Evolutionary conservation across 208 protist species (phyloP), one percentile per base, ranked within the genome.

Genomic region (Leptomonas pyrrhocoris): DNA sequence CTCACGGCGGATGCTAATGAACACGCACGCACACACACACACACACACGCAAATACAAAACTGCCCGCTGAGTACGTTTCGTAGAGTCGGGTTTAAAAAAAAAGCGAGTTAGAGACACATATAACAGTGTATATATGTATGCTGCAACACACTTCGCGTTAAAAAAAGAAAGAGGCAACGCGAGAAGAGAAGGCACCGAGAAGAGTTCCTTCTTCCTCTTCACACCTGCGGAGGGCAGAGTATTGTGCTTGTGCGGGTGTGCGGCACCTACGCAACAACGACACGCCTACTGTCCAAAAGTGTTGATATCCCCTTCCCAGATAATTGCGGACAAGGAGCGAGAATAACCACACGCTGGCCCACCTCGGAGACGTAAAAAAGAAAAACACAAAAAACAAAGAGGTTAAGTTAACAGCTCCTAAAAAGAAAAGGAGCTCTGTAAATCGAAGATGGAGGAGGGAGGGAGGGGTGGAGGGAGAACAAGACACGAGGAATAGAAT

Each of bases 301-400:
- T 31, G 30, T 31, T 45, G 55, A 27, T 38, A 60, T 31, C 55
- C 55, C 55, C 30, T 43, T 43, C 55, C 55, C 55, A 7, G 45
- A 58, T 34, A 16, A 28, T n/a, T 60, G 55, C 55, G 45, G 55
- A 60, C 36, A 38, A 60, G 23, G 55, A 60, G 36, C 30, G 43
- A 45, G 31, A 60, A 31, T 5, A 31, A 60, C n/a, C 55, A 25
- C 34, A 45, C 55, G 55, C 23, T 45, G 55, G 36, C 31, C 36
- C 55, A 34, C 55, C 55, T 48, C 36, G 36, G 55, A 60, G 55
- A 60, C 55, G 55, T 46, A 60, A 60, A 45, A 60, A 31, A 31
- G 12, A 31, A 45, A 60, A 31, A 31, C 3, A 31, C 28, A 60
- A 45, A 60, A 60, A 7, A 27, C 34, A 45, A 60, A 60, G 11